phyloP scores from a whole-genome alignment of 2,329 filamentous ascomycete genomes.

The Albifimbria verrucaria region DNA sequence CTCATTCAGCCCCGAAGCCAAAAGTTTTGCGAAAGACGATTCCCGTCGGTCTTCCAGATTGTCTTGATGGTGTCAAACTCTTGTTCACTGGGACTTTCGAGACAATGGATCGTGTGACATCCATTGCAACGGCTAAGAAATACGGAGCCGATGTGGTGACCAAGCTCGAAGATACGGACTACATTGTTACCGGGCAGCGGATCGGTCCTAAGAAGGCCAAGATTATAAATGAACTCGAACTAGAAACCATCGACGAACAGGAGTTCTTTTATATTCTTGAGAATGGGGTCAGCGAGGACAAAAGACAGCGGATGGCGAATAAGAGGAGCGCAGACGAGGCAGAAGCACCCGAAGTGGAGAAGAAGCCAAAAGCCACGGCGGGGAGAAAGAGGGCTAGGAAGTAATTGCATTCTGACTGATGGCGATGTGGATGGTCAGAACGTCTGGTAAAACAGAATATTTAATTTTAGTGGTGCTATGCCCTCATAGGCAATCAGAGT shows the following conservation, averaged over 20 bases:
- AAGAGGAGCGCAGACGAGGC: conserved; percentile 5
- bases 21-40: conserved; percentile 3
- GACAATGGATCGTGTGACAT: conserved; percentile 8
- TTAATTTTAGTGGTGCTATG: no score
- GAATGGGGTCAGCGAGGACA: conserved; percentile 3
- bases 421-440: no score
- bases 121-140: conserved; percentile 4
- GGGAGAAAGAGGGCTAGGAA: neutral
- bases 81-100: conserved; percentile 7
- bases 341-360: conserved; percentile 3
- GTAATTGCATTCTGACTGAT: no score
- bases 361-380: neutral
- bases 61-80: conserved; percentile 4
- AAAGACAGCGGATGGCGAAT: conserved; percentile 5
- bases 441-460: no score
- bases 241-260: conserved; percentile 5
- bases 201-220: conserved; percentile 6
- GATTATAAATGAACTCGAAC: conserved; percentile 7
- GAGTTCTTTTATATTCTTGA: conserved; percentile 6
- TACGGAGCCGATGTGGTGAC: conserved; percentile 7
- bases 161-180: conserved; percentile 8
- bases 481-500: no score
- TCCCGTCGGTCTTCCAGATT: conserved; percentile 1
- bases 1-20: neutral
- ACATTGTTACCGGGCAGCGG: conserved; percentile 5